phyloP scores from a whole-genome alignment of 768 basidiomycete genomes.

The Dentipellis sp. region DNA sequence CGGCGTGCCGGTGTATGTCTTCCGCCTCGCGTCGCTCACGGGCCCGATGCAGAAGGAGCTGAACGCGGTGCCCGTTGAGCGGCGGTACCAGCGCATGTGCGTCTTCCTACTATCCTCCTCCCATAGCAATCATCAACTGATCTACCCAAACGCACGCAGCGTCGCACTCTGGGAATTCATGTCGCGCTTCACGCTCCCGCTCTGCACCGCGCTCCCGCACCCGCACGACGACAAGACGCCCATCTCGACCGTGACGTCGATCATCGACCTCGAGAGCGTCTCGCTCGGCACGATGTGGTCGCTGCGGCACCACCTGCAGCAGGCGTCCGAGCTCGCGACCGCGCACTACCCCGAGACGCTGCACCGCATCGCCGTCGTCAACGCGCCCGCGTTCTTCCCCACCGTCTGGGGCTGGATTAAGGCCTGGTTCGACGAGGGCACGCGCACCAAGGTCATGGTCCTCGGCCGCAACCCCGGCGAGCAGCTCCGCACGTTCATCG shows the following conservation, averaged over 20 bases:
- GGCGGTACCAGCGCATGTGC: constrained; percentile 65
- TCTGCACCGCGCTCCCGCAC: constrained; percentile 56
- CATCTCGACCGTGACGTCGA: constrained; percentile 34
- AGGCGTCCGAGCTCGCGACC: constrained; percentile 65
- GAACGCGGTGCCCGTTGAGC: constrained; percentile 38
- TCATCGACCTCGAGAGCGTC: constrained; percentile 63
- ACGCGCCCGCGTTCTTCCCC: constrained; percentile 76
- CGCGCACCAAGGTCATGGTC: constrained; percentile 69
- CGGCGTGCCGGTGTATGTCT: constrained; percentile 72
- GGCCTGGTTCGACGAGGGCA: constrained; percentile 75
- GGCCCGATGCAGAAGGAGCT: constrained; percentile 49
- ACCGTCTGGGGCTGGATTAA: constrained; percentile 83
- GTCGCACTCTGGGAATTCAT: constrained; percentile 60
- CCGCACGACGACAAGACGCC: constrained; percentile 17
- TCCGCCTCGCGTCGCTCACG: constrained; percentile 53
- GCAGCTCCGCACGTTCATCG: constrained; percentile 41
- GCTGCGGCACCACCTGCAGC: constrained; percentile 62
- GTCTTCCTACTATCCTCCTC: constrained; percentile 14
- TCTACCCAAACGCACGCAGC: constrained; percentile 29
- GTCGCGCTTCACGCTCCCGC: constrained; percentile 51
- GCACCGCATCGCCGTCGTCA: constrained; percentile 57
- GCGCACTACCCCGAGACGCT: constrained; percentile 81
- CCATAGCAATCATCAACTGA: neutral
- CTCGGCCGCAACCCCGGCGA: constrained; percentile 51
- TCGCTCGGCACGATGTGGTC: constrained; percentile 61